A percentile compares a stretch with the other conserved stretches of the same genome.
Conservation (phyloP, 768 basidiomycete species). For the Termitomyces sp. region DNA sequence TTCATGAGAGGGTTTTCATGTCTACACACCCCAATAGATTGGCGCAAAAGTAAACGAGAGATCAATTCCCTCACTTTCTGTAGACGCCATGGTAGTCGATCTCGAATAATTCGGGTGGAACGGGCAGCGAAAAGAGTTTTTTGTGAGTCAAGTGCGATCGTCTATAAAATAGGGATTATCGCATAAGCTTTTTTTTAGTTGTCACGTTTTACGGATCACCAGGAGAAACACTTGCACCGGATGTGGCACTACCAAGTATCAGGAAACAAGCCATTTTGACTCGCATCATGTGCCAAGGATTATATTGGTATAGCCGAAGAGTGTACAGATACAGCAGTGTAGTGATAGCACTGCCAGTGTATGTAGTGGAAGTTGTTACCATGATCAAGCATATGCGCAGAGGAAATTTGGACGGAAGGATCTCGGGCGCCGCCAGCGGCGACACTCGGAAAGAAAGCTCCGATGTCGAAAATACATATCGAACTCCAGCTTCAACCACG, state of each 20-base stretch:
- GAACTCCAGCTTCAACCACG: no score
- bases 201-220: neutral
- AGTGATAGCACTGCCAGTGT: no score
- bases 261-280: neutral
- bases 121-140: neutral
- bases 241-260: neutral
- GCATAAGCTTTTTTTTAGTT: neutral
- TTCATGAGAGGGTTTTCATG: neutral
- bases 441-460: neutral
- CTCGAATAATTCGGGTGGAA: neutral
- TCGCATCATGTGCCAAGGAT: neutral
- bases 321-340: neutral
- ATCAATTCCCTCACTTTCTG: constrained; percentile 14
- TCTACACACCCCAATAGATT: constrained; percentile 26
- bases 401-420: neutral
- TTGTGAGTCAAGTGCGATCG: neutral
- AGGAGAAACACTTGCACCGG: neutral
- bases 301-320: neutral
- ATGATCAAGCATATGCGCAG: neutral
- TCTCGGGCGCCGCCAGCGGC: neutral
- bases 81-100: neutral
- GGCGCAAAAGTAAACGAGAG: constrained; percentile 24
- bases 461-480: no score
- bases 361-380: neutral
- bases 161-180: neutral